Evolutionary conservation across 2,329 filamentous ascomycete genomes (phyloP).

Genomic region (Penicillium sp.): DNA sequence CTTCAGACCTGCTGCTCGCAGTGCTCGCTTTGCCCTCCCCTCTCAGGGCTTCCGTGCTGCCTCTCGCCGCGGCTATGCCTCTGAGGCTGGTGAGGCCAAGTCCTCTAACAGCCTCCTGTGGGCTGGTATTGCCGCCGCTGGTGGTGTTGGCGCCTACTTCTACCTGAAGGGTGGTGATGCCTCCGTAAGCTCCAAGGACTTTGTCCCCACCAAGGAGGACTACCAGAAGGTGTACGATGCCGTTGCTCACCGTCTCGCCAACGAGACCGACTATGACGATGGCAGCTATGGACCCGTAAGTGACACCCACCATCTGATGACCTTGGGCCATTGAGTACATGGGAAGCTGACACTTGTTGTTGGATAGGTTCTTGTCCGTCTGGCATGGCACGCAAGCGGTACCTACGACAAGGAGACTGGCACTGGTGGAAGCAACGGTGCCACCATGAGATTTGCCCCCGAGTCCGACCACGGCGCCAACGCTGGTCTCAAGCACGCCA

Average conservation of each 20-base stretch:
- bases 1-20: conserved; percentile 42
- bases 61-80: conserved; percentile 70
- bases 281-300: conserved; percentile 79
- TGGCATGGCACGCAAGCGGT: conserved; percentile 89
- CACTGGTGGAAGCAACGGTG: conserved; percentile 90
- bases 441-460: conserved; percentile 89
- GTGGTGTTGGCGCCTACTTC: conserved; percentile 59
- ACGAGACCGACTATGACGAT: conserved; percentile 92
- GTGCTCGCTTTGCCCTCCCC: conserved; percentile 49
- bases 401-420: conserved; percentile 82
- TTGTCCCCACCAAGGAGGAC: conserved; percentile 70
- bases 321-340: no score
- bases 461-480: conserved; percentile 89
- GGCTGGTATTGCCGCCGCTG: conserved; percentile 51
- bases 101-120: conserved; percentile 45
- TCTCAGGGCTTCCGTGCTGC: conserved; percentile 65
- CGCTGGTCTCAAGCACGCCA: conserved; percentile 73
- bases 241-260: conserved; percentile 68
- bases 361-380: conserved; percentile 59
- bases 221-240: conserved; percentile 94
- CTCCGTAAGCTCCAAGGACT: conserved; percentile 45
- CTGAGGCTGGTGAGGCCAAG: conserved; percentile 51
- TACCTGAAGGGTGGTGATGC: conserved; percentile 48
- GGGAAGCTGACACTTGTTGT: no score
- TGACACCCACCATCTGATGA: no score